Evolutionary conservation across 2,329 filamentous ascomycete species (phyloP).

Genomic region (Diaporthe aspalathi): DNA sequence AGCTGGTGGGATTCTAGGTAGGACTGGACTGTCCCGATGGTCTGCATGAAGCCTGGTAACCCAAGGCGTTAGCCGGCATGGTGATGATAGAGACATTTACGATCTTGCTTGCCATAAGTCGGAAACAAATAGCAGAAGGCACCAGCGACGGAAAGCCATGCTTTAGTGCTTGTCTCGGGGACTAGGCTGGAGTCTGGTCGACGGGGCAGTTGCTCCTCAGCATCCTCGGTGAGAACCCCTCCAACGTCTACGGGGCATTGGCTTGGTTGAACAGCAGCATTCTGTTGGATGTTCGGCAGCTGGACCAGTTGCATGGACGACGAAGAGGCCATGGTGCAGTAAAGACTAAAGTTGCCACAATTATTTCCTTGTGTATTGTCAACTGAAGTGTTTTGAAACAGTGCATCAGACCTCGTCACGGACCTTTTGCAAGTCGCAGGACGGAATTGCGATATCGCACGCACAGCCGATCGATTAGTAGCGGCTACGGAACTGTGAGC

Average conservation of each 20-base stretch:
- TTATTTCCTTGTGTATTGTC: neutral
- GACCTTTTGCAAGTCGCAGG: neutral
- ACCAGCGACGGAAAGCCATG: slow-evolving; percentile 37
- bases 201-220: neutral
- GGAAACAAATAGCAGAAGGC: slow-evolving; percentile 37
- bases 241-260: neutral
- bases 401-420: no score
- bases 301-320: slow-evolving; percentile 13
- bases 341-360: neutral
- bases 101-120: slow-evolving; percentile 33
- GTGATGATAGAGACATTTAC: neutral
- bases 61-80: neutral
- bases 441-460: slow-evolving; percentile 26
- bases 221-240: neutral
- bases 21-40: slow-evolving; percentile 60
- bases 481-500: neutral
- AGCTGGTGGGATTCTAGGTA: slow-evolving; percentile 59
- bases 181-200: neutral
- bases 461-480: slow-evolving; percentile 2
- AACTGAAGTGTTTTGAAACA: neutral
- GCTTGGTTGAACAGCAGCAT: neutral
- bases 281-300: neutral
- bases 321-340: neutral
- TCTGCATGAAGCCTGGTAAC: slow-evolving; percentile 57
- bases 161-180: slow-evolving; percentile 7